Base-by-base conservation (phyloP, 495 filamentous ascomycete species). In the Rusavskia elegans region DNA sequence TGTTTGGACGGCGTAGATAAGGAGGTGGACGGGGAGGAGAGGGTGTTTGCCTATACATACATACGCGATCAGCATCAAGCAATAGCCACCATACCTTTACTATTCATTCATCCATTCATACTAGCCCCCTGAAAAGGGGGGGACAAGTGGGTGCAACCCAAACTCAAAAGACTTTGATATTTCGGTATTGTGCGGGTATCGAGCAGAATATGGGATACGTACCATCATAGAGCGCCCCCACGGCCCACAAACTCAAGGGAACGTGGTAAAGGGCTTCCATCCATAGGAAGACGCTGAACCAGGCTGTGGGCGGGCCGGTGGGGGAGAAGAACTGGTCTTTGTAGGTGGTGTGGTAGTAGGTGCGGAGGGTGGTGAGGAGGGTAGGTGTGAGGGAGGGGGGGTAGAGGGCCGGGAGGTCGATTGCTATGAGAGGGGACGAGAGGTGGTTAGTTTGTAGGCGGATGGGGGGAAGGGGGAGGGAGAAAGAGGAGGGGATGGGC, bases 281-380 rank as follows among this genome's bases (percentile, higher is more conserved):
- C 63, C 73, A 80, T 27, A 80, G 67, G 62, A 82, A 89, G 5
- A 77, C 58, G 2, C 65, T 68, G 64, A 90, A 89, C 81, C 86
- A 95, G 44, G 69, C 68, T 0, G 44, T 46, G 3, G 44, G 44
- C 0, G 84, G 80, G 2, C 79, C 67, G 19, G 61, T 56, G 27
- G 70, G 69, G 44, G 74, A 71, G 62, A 88, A 84, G 69, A 89
- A 85, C 25, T 80, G 84, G 66, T 95, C 88, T 23, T 57, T 55
- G 52, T 63, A 61, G 13, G 53, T 57, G 3, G 41, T 40, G 32
- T 62, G 48, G 42, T 63, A 61, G 39, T 48, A 61, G 19, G 27
- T 29, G 14, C 56, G 59, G n/a, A 63, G 9, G 17, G 14, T 9
- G 4, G 59, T 53, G 5, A 61, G 49, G 38, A 59, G 27, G 11